Conservation (phyloP, 345 rosid genomes). For the Sapria himalayana region DNA sequence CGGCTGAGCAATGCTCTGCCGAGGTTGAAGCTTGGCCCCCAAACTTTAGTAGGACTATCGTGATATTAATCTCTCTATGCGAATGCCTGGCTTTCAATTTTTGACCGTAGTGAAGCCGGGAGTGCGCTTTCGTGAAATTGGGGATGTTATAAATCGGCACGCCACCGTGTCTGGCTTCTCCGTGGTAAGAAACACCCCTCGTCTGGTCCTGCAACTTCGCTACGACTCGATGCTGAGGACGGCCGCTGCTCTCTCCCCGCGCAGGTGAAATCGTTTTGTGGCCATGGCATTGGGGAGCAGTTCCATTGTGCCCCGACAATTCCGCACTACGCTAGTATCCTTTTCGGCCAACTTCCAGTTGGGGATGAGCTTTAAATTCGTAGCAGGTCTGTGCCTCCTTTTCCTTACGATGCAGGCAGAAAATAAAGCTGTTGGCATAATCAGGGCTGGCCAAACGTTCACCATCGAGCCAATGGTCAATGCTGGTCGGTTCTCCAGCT, state of each 20-base stretch:
- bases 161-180: conserved; percentile 82
- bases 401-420: conserved; percentile 35
- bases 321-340: conserved; percentile 92
- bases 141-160: conserved; percentile 83
- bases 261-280: conserved; percentile 85
- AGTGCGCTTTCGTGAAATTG: conserved; percentile 76
- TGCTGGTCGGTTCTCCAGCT: too few relatives aligned
- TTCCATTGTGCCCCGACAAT: conserved; percentile 96
- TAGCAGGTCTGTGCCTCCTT: conserved; percentile 7
- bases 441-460: conserved; percentile 92
- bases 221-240: too few relatives aligned
- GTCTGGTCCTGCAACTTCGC: background rate
- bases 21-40: too few relatives aligned
- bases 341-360: too few relatives aligned
- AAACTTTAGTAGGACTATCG: too few relatives aligned
- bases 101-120: conserved; percentile 99
- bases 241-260: too few relatives aligned
- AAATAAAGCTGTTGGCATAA: conserved; percentile 93
- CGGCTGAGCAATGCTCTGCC: too few relatives aligned
- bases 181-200: too few relatives aligned
- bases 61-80: too few relatives aligned
- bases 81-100: too few relatives aligned
- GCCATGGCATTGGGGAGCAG: conserved; percentile 95
- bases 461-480: conserved; percentile 98
- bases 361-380: too few relatives aligned